Base-by-base conservation (phyloP, 768 basidiomycete species). In the Crassisporium funariophilum region DNA sequence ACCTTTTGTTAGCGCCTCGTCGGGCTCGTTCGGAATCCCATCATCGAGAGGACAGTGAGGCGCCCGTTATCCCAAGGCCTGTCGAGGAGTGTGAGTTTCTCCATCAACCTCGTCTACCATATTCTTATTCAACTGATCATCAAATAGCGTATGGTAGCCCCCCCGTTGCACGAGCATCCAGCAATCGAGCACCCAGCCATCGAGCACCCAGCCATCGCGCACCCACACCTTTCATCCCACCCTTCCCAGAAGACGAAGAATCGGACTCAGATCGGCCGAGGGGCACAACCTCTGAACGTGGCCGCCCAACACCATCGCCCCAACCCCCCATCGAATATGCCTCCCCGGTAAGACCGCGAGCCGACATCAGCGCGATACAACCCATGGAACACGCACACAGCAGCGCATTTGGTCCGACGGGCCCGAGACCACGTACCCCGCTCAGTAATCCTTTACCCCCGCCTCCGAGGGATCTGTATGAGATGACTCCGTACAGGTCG, bases 381-480 rank as follows among this genome's bases (percentile, higher is more conserved):
- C 69, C 71, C 2, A 54, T 69, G 37, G 60, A 58, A 33, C 60
- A 66, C 36, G 53, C 70, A 4, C 53, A 47, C 40, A 51, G 59
- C 3, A 46, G 53, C 13, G 65, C 58, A 0, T 69, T 56, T 49
- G 67, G 68, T 11, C 69, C 66, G 4, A 58, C 65, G 15, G 60
- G 61, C 13, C 35, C 37, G 9, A 52, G 56, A 17, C 61, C 57
- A 6, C 51, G 20, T 1, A 48, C 52, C 5, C 57, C 62, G 10
- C 53, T 67, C 12, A 42, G 49, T 1, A 86, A 90, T 58, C 86
- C 85, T 4, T 78, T 89, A 7, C 88, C 88, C 0, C 48, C 60
- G 2, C 85, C 80, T 0, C 88, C 88, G 0, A 65, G 66, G 22
- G 80, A 88, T 57, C 44, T 88, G 6, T 85, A 83, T 61, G 72